Evolutionary conservation across 1,284 basidiomycete species (phyloP), one percentile per base, ranked within the genome.

Genomic region (Malassezia yamatoensis): DNA sequence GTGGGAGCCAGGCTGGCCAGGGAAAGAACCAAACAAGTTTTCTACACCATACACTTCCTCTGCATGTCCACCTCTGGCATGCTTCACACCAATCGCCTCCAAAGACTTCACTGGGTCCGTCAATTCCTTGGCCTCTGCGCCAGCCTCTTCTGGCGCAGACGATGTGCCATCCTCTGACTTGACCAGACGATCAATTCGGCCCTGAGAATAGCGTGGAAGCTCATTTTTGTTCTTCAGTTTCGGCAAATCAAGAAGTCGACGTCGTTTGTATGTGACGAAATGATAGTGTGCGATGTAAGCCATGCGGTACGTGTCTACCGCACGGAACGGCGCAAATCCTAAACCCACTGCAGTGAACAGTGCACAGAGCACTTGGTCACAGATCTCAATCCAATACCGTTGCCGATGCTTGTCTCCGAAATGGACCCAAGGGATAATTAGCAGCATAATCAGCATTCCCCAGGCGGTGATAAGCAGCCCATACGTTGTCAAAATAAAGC

Each of bases 221-320:
- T 73, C 71, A 50, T 70, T 73, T 37, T 63, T 58, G 41, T 73
- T 67, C 48, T 62, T 46, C 6, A 73, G 59, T 33, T 64, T 44
- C 0, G 66, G 66, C 46, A 73, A 52, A 33, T 65, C n/a, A 8
- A 72, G 46, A 44, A 63, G 38, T 24, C 39, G 54, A 29, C 71
- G 59, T 24, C 66, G 56, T 52, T 61, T 63, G 51, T 67, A 70
- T 40, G 68, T 73, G 21, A 68, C 21, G n/a, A 55, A 48, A 54
- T 73, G 71, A 44, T 67, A 70, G 51, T 72, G 67, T 9, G 59
- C 70, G 37, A 73, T 73, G 58, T 68, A 59, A 10, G 63, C 61
- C 70, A 73, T 73, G 18, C 66, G 50, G 48, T 70, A 73, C 29
- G 70, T 73, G 24, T 73, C 70, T 13, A 73, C 69, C 2, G 67